These are phyloP conservation scores for Brassica carinata DNA, from an alignment of 345 rosid genomes.

Conservation along the genomic window DNA sequence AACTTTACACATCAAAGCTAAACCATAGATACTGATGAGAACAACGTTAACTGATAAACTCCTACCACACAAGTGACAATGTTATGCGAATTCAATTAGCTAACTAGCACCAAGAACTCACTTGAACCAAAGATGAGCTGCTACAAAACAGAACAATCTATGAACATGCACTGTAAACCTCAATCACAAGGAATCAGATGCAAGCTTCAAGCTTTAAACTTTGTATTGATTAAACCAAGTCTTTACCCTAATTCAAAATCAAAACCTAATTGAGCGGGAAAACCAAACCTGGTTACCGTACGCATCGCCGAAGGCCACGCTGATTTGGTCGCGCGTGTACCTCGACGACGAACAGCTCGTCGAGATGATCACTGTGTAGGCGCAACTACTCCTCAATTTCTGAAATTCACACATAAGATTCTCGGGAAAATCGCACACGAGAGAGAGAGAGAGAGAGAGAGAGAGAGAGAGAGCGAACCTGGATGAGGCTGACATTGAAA, in stretches of 20 bases:
- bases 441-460: not conserved
- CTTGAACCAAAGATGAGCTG: no score
- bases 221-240: not conserved
- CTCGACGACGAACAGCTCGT: constrained; percentile 84
- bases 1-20: not conserved
- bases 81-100: not conserved
- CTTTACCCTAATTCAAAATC: not conserved
- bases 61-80: no score
- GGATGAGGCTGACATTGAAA: constrained; percentile 64
- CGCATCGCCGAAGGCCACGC: constrained; percentile 87
- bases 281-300: constrained; percentile 84
- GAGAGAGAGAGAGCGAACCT: constrained; percentile 42
- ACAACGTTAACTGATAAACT: not conserved
- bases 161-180: not conserved
- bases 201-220: not conserved
- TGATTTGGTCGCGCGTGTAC: constrained; percentile 84
- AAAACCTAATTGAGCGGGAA: not conserved
- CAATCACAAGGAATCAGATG: not conserved
- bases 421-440: not conserved
- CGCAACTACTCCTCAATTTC: constrained; percentile 57
- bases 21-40: not conserved
- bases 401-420: constrained; percentile 17
- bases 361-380: constrained; percentile 60
- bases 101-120: not conserved
- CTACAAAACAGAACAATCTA: not conserved